Percentiles rank a stretch among this genome's conserved stretches.
These are phyloP conservation scores for Atalantia buxifolia DNA, from an alignment of 345 rosid species.

Conservation along the genomic window DNA sequence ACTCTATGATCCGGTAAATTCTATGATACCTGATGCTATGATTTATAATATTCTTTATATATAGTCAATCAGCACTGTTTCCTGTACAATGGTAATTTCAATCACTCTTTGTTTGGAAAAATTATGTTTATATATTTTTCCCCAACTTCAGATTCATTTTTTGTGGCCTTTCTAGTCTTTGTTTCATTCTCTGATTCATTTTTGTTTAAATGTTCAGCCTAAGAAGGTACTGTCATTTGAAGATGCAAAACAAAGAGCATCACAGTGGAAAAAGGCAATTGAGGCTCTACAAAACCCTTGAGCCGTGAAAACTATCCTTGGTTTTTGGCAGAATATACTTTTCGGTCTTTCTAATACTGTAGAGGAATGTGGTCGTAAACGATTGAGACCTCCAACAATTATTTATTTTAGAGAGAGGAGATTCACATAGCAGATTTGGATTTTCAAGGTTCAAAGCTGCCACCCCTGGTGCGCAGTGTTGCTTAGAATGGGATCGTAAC, in stretches of 20 bases:
- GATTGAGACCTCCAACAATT: constrained; percentile 16
- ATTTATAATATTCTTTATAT: background rate
- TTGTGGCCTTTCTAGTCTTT: background rate
- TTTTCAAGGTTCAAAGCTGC: constrained; percentile 19
- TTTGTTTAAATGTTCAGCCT: constrained; percentile 50
- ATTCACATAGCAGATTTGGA: constrained; percentile 20
- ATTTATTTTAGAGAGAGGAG: constrained; percentile 21
- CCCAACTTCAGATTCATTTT: background rate
- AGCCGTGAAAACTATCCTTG: constrained; percentile 27
- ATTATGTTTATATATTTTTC: background rate
- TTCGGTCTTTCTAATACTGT: constrained; percentile 12
- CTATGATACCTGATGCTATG: constrained; percentile 4
- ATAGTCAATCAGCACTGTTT: background rate
- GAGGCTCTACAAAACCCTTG: constrained; percentile 78
- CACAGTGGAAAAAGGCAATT: constrained; percentile 92
- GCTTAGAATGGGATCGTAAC: constrained; percentile 6
- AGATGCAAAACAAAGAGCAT: constrained; percentile 87
- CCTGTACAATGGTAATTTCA: background rate
- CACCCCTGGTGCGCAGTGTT: background rate
- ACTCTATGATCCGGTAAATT: background rate
- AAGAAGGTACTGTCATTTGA: constrained; percentile 93
- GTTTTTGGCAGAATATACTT: constrained; percentile 24
- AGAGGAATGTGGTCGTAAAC: constrained; percentile 18
- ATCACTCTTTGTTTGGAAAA: background rate
- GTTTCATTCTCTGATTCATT: constrained; percentile 10